Evolutionary conservation across 106 monocot genomes (phyloP).

Genomic region (Alisma plantagoaquatica): DNA sequence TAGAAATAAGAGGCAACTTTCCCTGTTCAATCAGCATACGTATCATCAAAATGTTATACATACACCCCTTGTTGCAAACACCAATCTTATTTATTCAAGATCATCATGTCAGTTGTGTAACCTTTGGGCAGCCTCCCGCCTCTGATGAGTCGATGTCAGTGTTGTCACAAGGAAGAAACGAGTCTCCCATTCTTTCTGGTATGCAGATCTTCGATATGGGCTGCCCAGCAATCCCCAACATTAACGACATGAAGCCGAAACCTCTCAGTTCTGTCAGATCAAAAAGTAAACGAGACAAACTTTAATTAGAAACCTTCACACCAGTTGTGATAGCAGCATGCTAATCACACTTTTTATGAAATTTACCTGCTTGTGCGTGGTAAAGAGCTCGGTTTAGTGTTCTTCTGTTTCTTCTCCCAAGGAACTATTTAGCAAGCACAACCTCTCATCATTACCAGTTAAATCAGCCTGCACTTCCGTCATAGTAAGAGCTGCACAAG

Average conservation of each 20-base stretch:
- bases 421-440: too few species aligned
- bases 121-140: background rate
- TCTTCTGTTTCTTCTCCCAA: slow-evolving; percentile 18
- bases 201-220: slow-evolving; percentile 35
- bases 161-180: slow-evolving; percentile 19
- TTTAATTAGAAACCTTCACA: background rate
- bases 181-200: slow-evolving; percentile 6
- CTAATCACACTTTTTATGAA: background rate
- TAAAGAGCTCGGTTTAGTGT: slow-evolving; percentile 16
- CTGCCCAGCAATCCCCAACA: slow-evolving; percentile 16
- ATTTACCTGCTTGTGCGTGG: slow-evolving; percentile 18
- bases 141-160: background rate
- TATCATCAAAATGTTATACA: too few species aligned
- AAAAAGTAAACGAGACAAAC: background rate
- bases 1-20: slow-evolving; percentile 23
- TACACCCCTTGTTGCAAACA: too few species aligned
- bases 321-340: background rate
- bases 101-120: too few species aligned
- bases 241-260: slow-evolving; percentile 26
- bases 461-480: background rate
- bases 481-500: background rate
- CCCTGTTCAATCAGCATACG: too few species aligned
- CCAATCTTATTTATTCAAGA: too few species aligned
- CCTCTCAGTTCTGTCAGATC: slow-evolving; percentile 14
- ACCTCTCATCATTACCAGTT: too few species aligned